phyloP scores from a whole-genome alignment of 768 basidiomycete genomes.

The Tephrocybe sp. region DNA sequence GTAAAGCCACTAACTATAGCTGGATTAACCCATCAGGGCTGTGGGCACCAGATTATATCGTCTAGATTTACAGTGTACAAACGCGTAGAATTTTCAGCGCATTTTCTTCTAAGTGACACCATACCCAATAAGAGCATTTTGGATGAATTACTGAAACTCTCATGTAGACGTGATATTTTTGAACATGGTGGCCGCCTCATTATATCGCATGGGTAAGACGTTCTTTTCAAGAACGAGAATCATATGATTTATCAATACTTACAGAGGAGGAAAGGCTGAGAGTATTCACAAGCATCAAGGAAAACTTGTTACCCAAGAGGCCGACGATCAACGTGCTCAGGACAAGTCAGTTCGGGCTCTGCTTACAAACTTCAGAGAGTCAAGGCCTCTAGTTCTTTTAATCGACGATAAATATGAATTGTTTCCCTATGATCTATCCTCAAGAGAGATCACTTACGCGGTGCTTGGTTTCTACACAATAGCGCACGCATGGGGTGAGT shows the following conservation, averaged over 20 bases:
- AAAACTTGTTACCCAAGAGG: slow-evolving; percentile 35
- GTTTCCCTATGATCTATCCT: slow-evolving; percentile 68
- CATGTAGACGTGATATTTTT: slow-evolving; percentile 64
- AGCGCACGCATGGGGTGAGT: slow-evolving; percentile 65
- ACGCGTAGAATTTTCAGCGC: too few relatives aligned
- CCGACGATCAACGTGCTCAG: slow-evolving; percentile 64
- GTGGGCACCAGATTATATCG: too few relatives aligned
- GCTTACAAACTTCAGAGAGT: slow-evolving; percentile 50
- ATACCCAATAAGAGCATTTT: background rate
- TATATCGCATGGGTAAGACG: slow-evolving; percentile 81
- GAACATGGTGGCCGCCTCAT: slow-evolving; percentile 64
- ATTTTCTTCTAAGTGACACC: slow-evolving; percentile 56
- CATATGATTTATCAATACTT: slow-evolving; percentile 1
- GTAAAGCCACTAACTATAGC: slow-evolving; percentile 14
- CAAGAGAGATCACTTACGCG: slow-evolving; percentile 43
- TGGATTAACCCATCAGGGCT: slow-evolving; percentile 29
- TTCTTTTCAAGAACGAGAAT: background rate
- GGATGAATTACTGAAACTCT: background rate
- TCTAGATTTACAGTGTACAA: too few relatives aligned
- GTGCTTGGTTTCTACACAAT: slow-evolving; percentile 74
- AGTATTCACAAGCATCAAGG: slow-evolving; percentile 45
- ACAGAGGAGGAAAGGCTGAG: slow-evolving; percentile 62
- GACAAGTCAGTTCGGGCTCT: slow-evolving; percentile 74
- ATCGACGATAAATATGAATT: slow-evolving; percentile 70
- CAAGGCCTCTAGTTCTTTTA: slow-evolving; percentile 64